These are phyloP conservation scores for Sporothrix variecibatus DNA, from an alignment of 2,329 filamentous ascomycete species.

Conservation along the genomic window DNA sequence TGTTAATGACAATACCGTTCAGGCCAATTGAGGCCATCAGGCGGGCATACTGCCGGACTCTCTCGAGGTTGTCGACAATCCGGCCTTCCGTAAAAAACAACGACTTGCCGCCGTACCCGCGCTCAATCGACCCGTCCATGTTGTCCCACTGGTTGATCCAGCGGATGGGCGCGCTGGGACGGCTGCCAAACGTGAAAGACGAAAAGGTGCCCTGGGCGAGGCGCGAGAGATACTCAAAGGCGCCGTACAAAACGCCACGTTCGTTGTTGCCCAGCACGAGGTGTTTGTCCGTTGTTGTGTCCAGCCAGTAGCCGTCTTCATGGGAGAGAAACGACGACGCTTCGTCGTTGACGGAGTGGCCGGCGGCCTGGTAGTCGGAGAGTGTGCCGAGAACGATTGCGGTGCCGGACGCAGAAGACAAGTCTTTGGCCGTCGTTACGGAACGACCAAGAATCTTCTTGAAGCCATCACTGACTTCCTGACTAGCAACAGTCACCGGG, in stretches of 20 bases:
- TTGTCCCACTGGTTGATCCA: constrained; percentile 79
- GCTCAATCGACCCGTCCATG: constrained; percentile 65
- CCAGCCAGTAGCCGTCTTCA: constrained; percentile 11
- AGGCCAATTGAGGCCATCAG: constrained; percentile 66
- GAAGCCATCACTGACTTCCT: not conserved
- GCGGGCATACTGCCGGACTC: constrained; percentile 63
- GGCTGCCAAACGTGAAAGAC: constrained; percentile 50
- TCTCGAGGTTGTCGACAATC: constrained; percentile 60
- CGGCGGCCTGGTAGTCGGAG: not conserved
- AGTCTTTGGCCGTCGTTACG: not conserved
- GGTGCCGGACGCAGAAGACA: not conserved
- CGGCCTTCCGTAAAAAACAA: constrained; percentile 66
- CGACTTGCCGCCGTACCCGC: constrained; percentile 67
- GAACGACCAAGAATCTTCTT: not conserved
- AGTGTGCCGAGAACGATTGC: not conserved
- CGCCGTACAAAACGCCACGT: constrained; percentile 67
- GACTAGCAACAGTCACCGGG: not conserved
- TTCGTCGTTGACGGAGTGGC: not conserved
- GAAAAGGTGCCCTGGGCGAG: constrained; percentile 62
- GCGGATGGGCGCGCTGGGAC: constrained; percentile 61
- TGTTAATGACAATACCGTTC: constrained; percentile 69
- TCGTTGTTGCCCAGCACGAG: constrained; percentile 65
- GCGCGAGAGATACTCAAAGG: constrained; percentile 67
- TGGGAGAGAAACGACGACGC: not conserved
- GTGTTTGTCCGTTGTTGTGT: constrained; percentile 34